Percentiles rank a stretch among this genome's conserved stretches.
Conservation (phyloP, 2,329 filamentous ascomycete genomes). For the Trichoderma afroharzianum region DNA sequence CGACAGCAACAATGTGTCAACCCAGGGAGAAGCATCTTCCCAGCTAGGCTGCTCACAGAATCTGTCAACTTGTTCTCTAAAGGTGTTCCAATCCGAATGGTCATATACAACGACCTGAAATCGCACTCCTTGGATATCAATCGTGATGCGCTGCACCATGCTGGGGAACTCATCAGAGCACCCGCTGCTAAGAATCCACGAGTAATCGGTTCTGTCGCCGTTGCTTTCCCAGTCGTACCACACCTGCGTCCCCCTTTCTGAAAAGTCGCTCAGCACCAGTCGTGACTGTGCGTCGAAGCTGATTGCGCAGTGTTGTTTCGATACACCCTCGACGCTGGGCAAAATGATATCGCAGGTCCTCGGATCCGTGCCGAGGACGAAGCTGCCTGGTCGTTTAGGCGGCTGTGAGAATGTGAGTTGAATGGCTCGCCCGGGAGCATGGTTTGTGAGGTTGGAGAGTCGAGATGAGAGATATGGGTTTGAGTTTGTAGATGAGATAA, state of each 20-base stretch:
- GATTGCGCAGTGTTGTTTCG: slow-evolving; percentile 36
- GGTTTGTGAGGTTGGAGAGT: slow-evolving; percentile 25
- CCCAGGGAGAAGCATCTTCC: slow-evolving; percentile 28
- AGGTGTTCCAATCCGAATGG: slow-evolving; percentile 33
- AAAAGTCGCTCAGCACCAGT: slow-evolving; percentile 39
- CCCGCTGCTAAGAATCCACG: slow-evolving; percentile 36
- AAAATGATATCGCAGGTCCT: slow-evolving; percentile 36
- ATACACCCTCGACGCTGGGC: slow-evolving; percentile 33
- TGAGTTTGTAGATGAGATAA: slow-evolving; percentile 25
- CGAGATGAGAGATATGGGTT: slow-evolving; percentile 28
- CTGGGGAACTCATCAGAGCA: slow-evolving; percentile 33
- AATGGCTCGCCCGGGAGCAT: slow-evolving; percentile 30
- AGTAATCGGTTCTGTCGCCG: slow-evolving; percentile 35
- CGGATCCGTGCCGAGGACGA: slow-evolving; percentile 38
- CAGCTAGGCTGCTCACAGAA: slow-evolving; percentile 31
- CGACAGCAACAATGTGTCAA: slow-evolving; percentile 22
- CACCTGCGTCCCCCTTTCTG: slow-evolving; percentile 37
- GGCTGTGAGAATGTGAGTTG: slow-evolving; percentile 35
- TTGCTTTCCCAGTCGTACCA: slow-evolving; percentile 41
- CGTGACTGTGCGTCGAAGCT: slow-evolving; percentile 38
- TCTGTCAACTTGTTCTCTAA: slow-evolving; percentile 32
- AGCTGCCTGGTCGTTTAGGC: slow-evolving; percentile 34
- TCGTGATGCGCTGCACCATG: slow-evolving; percentile 32
- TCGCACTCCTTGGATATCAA: slow-evolving; percentile 39
- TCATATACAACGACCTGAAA: slow-evolving; percentile 40